Base-by-base conservation (phyloP, 306 rosid species). In the Trichosanthes cucumerina region DNA sequence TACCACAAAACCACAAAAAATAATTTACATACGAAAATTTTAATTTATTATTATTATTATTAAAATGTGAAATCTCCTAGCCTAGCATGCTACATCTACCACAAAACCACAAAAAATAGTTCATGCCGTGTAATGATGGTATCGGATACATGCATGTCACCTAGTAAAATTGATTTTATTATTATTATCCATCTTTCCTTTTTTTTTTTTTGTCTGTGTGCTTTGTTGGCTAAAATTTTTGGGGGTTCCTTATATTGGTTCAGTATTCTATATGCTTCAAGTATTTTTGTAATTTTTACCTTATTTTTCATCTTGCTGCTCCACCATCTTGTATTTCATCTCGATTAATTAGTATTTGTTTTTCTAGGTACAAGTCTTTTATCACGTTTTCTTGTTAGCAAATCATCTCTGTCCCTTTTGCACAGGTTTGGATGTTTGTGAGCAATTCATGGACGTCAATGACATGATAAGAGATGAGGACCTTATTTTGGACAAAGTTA, bases 391-490 rank as follows among this genome's bases (percentile, higher is more conserved):
- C 79, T 82, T 87, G 70, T 79, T 44, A 36, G 14, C 33, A 28
- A 78, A 62, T 7, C 31, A 18, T 23, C 36, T 34, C 64, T 76
- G 64, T 54, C 24, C 19, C 69, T 34, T 50, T 82, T 79, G 58
- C 83, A 73, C 84, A 95, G 99, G 99, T 84, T 85, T 91, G 88
- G 99, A 92, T 85, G 88, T 89, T 47, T 94, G 93, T 36, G 98
- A 94, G 86, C 95, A 88, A 84, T 95, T 95, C 87, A 92, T 95
- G 96, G 99, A 95, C 85, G 93, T 95, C 66, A 91, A 86, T 86
- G 99, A 92, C 84, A 95, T 95, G 86, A 95, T 95, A 79, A 87
- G 92, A 86, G 99, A 95, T 79, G 99, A 95, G 79, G 99, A 95
- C 88, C 96, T 95, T 79, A 84, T 95, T 75, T 82, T 89, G 50